Base-by-base conservation (phyloP, 768 basidiomycete species). In the Hygrocybe coccinea region DNA sequence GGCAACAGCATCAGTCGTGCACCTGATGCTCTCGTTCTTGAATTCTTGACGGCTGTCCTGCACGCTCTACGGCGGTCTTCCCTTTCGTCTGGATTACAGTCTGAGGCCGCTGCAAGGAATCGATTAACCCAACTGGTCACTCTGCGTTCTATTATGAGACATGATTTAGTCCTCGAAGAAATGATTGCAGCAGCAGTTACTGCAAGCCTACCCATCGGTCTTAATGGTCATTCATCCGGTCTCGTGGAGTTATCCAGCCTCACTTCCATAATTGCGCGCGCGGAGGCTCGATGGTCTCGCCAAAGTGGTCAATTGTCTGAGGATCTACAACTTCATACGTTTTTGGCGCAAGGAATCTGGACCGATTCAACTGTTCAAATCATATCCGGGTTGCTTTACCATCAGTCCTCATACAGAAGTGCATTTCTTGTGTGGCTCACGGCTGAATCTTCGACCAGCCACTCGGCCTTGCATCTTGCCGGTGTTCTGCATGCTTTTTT, bases 401-500 rank as follows among this genome's bases (percentile, higher is more conserved):
- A 65, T 48, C 66, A 69, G 34, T 54, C 63, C 0, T 57, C 70
- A 41, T 60, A 67, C 36, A 44, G 54, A 7, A 59, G 62, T 4
- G 52, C 58, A 2, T 73, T 76, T 44, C 47, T 58, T 2, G 59
- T 68, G 0, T 84, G 84, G 83, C 56, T 83, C 4, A 59, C 65
- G 6, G 67, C 71, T 1, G 65, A 69, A 1, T 57, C 60, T 22
- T 67, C 66, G 21, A 39, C 61, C 4, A 25, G 59, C 25, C 60
- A 65, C 5, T 59, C 69, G 2, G 35, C 65, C 2, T 62, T 69
- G 10, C 63, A 70, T 25, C 63, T 81, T 14, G 64, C 76, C 19
- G 62, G 67, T 0, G 71, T 79, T 8, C 45, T 84, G 5, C 68
- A 73, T 47, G 76, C 79, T 5, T 76, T 79, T 52, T 64, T 84